Evolutionary conservation across 1,284 basidiomycete genomes (phyloP), one percentile per base, ranked within the genome.

Genomic region (Dichomitus squalens): DNA sequence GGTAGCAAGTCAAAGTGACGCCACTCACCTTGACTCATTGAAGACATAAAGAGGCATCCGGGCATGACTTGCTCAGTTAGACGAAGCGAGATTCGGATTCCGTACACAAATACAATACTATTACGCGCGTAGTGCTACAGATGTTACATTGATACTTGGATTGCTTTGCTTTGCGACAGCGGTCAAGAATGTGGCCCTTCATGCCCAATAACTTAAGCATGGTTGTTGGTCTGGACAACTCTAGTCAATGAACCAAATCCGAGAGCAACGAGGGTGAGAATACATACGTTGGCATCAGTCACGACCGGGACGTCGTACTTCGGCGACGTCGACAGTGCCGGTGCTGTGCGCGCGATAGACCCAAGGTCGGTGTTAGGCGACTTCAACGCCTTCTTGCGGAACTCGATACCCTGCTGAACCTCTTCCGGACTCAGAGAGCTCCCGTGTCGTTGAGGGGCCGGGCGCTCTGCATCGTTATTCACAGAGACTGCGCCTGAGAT

Each of bases 311-410:
- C 52, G 55, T 66, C 61, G 36, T 68, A 73, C 55, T 81, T 78
- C 25, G 88, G 87, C 53, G 88, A 88, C 57, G 78, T 75, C 46
- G 87, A 86, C 36, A 90, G 84, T 20, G 87, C 92, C 60, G 81
- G 80, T 11, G 90, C 93, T 57, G 90, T 91, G 65, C 90, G 87
- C 25, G 92, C 92, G 66, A 95, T 94, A 54, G 85, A 79, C 41
- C 82, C 79, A 57, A 95, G 82, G 73, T 93, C 89, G 56, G 91
- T 73, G 66, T 77, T 83, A 84, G 63, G 75, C 55, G 76, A 76
- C 73, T 86, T 88, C 67, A 90, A 74, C 14, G 82, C 85, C 59
- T 80, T 81, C 80, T 84, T 88, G 73, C 90, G 82, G 72, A 88
- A 79, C 66, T 87, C 73, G 64, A 77, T 76, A 2, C 88, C 88